phyloP scores from a whole-genome alignment of 2,329 filamentous ascomycete species.

The Apiospora hydei region DNA sequence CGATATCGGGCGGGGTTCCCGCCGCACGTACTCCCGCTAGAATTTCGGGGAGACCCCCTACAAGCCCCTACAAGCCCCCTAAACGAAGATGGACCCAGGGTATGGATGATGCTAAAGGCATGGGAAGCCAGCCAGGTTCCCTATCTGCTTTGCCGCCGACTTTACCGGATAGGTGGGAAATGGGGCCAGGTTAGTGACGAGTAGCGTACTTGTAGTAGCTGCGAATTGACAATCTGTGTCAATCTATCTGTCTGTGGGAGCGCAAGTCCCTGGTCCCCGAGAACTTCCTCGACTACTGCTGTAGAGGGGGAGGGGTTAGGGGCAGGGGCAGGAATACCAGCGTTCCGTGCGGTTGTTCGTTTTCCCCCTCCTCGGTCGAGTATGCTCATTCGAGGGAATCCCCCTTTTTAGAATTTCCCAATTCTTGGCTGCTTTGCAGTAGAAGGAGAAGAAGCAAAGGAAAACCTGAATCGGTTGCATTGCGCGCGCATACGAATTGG shows the following conservation, averaged over 20 bases:
- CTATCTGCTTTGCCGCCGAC: conserved; percentile 4
- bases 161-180: conserved; percentile 11
- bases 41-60: neutral
- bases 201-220: neutral
- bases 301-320: neutral
- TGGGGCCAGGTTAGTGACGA: neutral
- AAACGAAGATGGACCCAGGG: neutral
- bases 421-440: neutral
- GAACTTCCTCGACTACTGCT: neutral
- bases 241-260: neutral
- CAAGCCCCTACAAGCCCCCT: neutral
- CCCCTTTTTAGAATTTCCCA: conserved; percentile 11
- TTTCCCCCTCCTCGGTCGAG: no score
- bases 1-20: conserved; percentile 11
- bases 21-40: conserved; percentile 7
- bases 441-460: neutral
- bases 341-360: no score
- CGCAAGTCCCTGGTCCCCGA: neutral
- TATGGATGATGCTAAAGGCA: no score
- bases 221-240: neutral
- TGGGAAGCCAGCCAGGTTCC: neutral
- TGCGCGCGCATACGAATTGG: conserved; percentile 10
- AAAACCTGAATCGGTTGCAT: conserved; percentile 11
- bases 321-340: neutral
- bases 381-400: neutral